Conservation (phyloP, 2,329 filamentous ascomycete genomes). For the Aureobasidium leucospermi region DNA sequence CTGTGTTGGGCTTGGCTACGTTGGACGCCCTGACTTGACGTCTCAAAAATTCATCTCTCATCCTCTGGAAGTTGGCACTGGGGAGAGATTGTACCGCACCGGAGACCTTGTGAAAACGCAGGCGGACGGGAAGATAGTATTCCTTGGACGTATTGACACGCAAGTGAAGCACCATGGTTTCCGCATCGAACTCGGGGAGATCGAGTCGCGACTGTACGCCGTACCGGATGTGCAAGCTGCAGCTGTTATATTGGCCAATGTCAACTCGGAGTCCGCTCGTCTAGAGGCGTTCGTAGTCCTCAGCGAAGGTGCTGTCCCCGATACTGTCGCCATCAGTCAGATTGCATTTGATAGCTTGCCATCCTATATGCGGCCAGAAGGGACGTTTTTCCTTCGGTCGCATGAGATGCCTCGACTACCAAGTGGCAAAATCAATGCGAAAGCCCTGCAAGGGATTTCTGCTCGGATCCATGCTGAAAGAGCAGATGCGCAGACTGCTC, state of each 20-base stretch:
- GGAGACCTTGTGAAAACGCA: constrained; percentile 72
- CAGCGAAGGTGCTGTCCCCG: background rate
- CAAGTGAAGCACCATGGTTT: constrained; percentile 95
- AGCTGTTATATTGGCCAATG: background rate
- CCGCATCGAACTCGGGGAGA: constrained; percentile 85
- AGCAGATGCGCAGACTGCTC: background rate
- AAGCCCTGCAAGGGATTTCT: background rate
- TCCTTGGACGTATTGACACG: constrained; percentile 69
- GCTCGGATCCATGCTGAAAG: background rate
- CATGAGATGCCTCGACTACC: background rate
- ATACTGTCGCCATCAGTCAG: background rate
- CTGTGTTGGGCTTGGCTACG: background rate
- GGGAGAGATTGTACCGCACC: constrained; percentile 59
- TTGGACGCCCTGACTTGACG: background rate
- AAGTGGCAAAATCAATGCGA: background rate
- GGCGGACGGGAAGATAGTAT: constrained; percentile 59
- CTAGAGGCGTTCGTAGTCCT: background rate
- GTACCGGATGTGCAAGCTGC: background rate
- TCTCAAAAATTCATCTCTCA: background rate
- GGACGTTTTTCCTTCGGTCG: background rate
- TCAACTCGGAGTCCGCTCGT: background rate
- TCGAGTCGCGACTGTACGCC: constrained; percentile 45
- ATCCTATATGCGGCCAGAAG: background rate
- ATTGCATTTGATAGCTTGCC: background rate
- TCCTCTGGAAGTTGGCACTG: background rate